phyloP scores from a whole-genome alignment of 306 rosid species.

The Prunus davidiana region DNA sequence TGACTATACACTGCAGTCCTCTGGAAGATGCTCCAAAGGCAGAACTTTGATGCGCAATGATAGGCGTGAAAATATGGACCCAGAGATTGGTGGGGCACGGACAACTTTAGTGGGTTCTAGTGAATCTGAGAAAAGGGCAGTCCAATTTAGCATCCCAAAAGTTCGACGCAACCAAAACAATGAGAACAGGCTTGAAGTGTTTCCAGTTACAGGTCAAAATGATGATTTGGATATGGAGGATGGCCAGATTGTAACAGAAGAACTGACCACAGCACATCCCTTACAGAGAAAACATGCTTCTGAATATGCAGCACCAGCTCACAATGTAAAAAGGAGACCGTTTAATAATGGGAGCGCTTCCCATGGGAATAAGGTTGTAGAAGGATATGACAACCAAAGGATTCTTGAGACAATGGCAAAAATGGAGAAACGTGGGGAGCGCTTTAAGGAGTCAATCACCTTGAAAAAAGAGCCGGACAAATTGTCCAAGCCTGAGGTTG shows the following conservation, averaged over 20 bases:
- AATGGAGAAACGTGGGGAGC: slow-evolving; percentile 82
- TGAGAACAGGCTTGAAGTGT: slow-evolving; percentile 26
- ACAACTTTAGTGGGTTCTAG: slow-evolving; percentile 23
- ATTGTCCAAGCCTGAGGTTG: slow-evolving; percentile 32
- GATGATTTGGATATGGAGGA: slow-evolving; percentile 48
- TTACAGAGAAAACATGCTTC: slow-evolving; percentile 30
- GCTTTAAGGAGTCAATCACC: slow-evolving; percentile 61
- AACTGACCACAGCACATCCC: slow-evolving; percentile 21
- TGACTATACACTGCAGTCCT: slow-evolving; percentile 52
- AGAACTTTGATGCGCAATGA: slow-evolving; percentile 29
- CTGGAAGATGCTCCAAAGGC: slow-evolving; percentile 34
- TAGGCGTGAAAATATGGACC: slow-evolving; percentile 34
- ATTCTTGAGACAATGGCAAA: slow-evolving; percentile 63
- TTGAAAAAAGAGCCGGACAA: slow-evolving; percentile 44
- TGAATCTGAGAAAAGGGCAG: slow-evolving; percentile 24
- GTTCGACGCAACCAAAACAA: slow-evolving; percentile 11
- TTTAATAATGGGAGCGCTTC: slow-evolving; percentile 19
- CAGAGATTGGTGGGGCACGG: slow-evolving; percentile 32
- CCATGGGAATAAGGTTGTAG: slow-evolving; percentile 13
- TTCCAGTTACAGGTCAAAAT: slow-evolving; percentile 29
- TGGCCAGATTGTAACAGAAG: slow-evolving; percentile 52
- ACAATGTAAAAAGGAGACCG: slow-evolving; percentile 21
- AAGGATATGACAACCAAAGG: slow-evolving; percentile 41
- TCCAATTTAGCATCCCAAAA: slow-evolving; percentile 11
- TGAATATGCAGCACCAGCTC: slow-evolving; percentile 18